Evolutionary conservation across 495 filamentous ascomycete genomes (phyloP).

Genomic region (Mytilinidion resinicola): DNA sequence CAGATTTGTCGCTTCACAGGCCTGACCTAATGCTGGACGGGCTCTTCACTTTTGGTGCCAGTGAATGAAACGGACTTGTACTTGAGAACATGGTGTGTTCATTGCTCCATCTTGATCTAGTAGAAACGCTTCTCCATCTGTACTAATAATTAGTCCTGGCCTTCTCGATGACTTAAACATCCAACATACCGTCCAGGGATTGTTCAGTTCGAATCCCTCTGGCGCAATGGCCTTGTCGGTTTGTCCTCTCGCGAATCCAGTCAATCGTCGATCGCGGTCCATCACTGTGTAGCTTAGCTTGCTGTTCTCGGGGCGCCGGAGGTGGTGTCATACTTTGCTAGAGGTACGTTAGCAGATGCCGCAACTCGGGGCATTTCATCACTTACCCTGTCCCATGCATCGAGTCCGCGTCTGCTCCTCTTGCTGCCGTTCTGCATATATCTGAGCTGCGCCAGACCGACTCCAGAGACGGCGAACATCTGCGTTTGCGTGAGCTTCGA

Average conservation of each 20-base stretch:
- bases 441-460: conserved; percentile 65
- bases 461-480: conserved; percentile 88
- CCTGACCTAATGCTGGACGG: too few species aligned
- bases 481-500: conserved; percentile 36
- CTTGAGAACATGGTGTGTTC: too few species aligned
- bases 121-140: not conserved
- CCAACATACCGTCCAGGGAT: conserved; percentile 76
- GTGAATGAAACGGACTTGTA: too few species aligned
- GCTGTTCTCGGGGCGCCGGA: conserved; percentile 10
- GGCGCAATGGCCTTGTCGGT: conserved; percentile 73
- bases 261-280: conserved; percentile 87
- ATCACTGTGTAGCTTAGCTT: conserved; percentile 64
- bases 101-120: not conserved
- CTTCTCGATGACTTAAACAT: not conserved
- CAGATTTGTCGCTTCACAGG: too few species aligned
- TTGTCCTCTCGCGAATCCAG: conserved; percentile 78
- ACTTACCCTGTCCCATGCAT: conserved; percentile 90
- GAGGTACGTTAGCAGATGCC: conserved; percentile 38
- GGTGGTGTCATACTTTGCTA: conserved; percentile 65
- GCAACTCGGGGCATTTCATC: not conserved
- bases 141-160: not conserved
- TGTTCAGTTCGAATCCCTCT: conserved; percentile 85
- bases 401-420: conserved; percentile 70
- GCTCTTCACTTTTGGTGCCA: too few species aligned
- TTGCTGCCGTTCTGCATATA: conserved; percentile 83